Base-by-base conservation (phyloP, 805 yeast species). In the Wickerhamiella musiphila region DNA sequence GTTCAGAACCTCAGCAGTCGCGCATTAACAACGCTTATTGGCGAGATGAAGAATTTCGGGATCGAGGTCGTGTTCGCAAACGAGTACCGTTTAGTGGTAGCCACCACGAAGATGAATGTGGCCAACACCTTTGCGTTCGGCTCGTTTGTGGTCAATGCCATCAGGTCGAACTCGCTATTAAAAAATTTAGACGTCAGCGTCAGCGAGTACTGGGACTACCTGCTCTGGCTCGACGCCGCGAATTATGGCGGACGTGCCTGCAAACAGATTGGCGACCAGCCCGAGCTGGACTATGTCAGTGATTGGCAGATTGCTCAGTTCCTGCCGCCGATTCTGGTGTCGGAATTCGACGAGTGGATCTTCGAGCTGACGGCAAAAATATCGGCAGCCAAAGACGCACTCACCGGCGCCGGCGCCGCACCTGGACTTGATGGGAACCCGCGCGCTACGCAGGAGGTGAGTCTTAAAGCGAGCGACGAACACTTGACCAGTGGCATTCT, bases 171-270 rank as follows among this genome's bases (percentile, higher is more conserved):
- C 43, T 86, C 93, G 0, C 54, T 83, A 41, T 90, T 90, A 57
- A 71, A 75, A 42, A 83, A 72, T 50, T 57, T 90, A 42, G 95
- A 84, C 43, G 54, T 90, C 41, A 56, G 59, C 14, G 74, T 86
- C 26, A 65, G 61, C 9, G 72, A 70, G 45, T 83, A 79, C 48
- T 90, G 98, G 98, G 95, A 90, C 51, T 47, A 76, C n/a, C 57
- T 90, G 40, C 57, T 90, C 2, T 92, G 95, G 96, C 78, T 86
- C 93, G 94, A 90, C 50, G 73, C 76, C 43, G 70, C 68, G 45
- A 90, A 90, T 48, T 83, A 64, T 52, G 78, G 92, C 26, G 99
- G 98, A 5, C 51, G 67, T 8, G 64, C 43, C 8, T 41, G 47
- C 28, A 40, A 39, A 18, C 45, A 37, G 17, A 33, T 46, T 6